A percentile compares a stretch with the other conserved stretches of the same genome.
phyloP scores from a whole-genome alignment of 73 alveolate species.

The Paramecium octaurelia region DNA sequence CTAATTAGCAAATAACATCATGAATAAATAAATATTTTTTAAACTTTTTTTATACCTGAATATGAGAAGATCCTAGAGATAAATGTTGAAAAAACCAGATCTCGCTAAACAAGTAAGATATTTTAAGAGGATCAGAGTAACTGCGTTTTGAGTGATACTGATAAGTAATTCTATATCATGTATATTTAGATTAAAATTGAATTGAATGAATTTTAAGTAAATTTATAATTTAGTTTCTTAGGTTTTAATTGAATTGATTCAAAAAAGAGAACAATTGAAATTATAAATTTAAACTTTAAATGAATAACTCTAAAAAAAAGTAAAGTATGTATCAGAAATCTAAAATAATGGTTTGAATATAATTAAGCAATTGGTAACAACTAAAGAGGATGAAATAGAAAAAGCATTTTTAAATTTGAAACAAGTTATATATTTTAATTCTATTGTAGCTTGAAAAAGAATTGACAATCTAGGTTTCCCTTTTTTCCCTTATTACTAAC shows the following conservation, averaged over 20 bases:
- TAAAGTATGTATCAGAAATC: background rate
- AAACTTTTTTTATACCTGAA: background rate
- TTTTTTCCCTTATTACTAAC: background rate
- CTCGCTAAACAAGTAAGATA: background rate
- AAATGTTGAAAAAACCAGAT: background rate
- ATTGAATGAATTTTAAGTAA: background rate
- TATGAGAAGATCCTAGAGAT: background rate
- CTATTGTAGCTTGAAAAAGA: background rate
- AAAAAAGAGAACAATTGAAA: background rate
- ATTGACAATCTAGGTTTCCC: background rate
- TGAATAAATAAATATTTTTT: background rate
- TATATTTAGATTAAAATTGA: background rate
- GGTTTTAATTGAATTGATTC: background rate
- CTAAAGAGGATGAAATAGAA: background rate
- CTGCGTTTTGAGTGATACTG: background rate
- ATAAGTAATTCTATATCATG: background rate
- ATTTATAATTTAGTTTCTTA: background rate
- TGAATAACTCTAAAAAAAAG: background rate
- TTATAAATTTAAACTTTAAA: background rate
- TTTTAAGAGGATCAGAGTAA: background rate
- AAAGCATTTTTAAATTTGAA: background rate
- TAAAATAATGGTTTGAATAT: background rate
- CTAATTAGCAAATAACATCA: background rate
- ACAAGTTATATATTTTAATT: background rate
- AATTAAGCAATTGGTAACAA: background rate